phyloP scores from a whole-genome alignment of 768 basidiomycete genomes.

The Collybia sp. region DNA sequence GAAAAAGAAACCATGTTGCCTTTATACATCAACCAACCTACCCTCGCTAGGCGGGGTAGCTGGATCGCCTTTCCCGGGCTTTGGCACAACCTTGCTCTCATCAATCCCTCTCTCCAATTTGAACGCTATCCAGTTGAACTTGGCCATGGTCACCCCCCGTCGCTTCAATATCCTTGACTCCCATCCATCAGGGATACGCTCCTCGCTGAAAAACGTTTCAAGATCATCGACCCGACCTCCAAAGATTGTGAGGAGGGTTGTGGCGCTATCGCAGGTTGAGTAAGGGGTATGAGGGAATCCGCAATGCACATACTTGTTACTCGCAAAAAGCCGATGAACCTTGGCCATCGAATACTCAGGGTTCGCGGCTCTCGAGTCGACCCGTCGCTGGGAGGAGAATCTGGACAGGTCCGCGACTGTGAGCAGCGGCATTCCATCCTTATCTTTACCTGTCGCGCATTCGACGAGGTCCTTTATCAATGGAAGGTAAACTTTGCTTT shows the following conservation, averaged over 20 bases:
- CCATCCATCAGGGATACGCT: slow-evolving; percentile 69
- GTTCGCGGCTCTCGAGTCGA: slow-evolving; percentile 48
- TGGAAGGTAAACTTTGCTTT: slow-evolving; percentile 42
- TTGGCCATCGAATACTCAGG: slow-evolving; percentile 46
- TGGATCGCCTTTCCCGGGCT: too few species aligned
- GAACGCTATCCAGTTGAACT: slow-evolving; percentile 47
- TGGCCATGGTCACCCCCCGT: slow-evolving; percentile 53
- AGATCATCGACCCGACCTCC: slow-evolving; percentile 59
- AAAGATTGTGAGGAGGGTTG: slow-evolving; percentile 60
- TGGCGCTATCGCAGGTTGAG: slow-evolving; percentile 34
- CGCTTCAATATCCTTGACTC: slow-evolving; percentile 52
- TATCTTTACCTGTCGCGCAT: slow-evolving; percentile 54
- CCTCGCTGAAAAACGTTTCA: slow-evolving; percentile 53
- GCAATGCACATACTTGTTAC: slow-evolving; percentile 49
- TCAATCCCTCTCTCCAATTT: slow-evolving; percentile 34
- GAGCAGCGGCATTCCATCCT: slow-evolving; percentile 40
- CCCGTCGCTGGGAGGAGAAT: slow-evolving; percentile 55
- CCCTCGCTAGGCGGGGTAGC: too few species aligned
- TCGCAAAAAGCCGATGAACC: slow-evolving; percentile 61
- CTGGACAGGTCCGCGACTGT: slow-evolving; percentile 55
- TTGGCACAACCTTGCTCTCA: slow-evolving; percentile 24
- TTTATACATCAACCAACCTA: too few species aligned
- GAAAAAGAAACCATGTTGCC: too few species aligned
- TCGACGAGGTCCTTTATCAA: slow-evolving; percentile 54
- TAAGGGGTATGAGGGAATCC: not conserved